These are phyloP conservation scores for Madurella mycetomatis DNA, from an alignment of 2,329 filamentous ascomycete species.

Conservation along the genomic window DNA sequence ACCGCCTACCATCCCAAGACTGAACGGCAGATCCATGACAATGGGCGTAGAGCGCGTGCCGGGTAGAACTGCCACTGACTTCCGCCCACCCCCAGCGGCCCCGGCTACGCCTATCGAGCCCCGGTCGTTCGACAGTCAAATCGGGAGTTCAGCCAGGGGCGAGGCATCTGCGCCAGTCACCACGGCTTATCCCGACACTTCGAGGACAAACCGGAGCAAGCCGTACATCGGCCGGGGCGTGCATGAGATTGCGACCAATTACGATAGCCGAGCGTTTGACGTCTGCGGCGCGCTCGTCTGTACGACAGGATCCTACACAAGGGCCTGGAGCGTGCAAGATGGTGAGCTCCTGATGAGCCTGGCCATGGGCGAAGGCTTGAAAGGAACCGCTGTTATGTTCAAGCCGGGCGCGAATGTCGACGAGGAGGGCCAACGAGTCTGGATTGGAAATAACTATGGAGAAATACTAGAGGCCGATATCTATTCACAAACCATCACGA, in stretches of 20 bases:
- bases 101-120: conserved; percentile 16
- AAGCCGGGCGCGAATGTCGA: conserved; percentile 74
- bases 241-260: conserved; percentile 76
- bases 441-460: conserved; percentile 85
- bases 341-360: conserved; percentile 79
- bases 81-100: conserved; percentile 29
- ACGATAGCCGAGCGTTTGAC: conserved; percentile 81
- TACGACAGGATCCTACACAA: conserved; percentile 79
- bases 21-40: conserved; percentile 47
- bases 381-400: conserved; percentile 76
- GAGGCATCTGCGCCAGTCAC: conserved; percentile 31
- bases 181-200: conserved; percentile 76
- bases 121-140: conserved; percentile 11
- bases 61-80: conserved; percentile 36
- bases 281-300: conserved; percentile 85
- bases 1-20: conserved; percentile 38
- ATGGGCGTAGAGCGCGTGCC: conserved; percentile 40
- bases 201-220: conserved; percentile 77
- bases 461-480: conserved; percentile 90
- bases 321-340: conserved; percentile 80
- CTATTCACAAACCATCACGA: conserved; percentile 63
- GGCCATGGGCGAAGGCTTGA: conserved; percentile 78
- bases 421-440: conserved; percentile 75
- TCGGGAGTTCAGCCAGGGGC: conserved; percentile 37
- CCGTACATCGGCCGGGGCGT: conserved; percentile 68